A percentile compares a stretch with the other conserved stretches of the same genome.
Conservation (phyloP, 1,284 basidiomycete genomes). For the Tausonia pullulans region DNA sequence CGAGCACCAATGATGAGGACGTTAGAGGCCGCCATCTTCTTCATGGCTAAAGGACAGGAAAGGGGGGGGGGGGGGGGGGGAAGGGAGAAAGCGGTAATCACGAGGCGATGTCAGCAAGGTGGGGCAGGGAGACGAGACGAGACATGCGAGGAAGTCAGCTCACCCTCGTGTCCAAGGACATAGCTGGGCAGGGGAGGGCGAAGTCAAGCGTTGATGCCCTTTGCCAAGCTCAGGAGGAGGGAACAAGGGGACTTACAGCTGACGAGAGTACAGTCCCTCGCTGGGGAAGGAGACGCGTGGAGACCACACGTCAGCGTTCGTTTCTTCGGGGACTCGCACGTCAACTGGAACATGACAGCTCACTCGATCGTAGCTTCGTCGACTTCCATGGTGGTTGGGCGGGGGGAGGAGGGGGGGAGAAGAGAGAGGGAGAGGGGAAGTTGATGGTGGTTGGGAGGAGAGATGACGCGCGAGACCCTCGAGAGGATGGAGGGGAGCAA, state of each 20-base stretch:
- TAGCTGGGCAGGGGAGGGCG: conserved; percentile 47
- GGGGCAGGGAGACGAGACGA: neutral
- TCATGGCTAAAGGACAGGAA: conserved; percentile 65
- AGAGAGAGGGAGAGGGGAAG: too few relatives aligned
- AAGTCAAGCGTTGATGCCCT: conserved; percentile 14
- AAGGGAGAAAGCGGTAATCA: neutral
- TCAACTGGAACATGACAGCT: neutral
- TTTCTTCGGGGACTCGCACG: neutral
- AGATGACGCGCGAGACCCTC: too few relatives aligned
- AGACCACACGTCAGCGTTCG: neutral
- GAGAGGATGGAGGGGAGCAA: too few relatives aligned
- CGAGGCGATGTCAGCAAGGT: neutral
- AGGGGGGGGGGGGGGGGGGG: too few relatives aligned
- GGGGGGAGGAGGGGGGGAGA: neutral
- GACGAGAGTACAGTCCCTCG: conserved; percentile 88
- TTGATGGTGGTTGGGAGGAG: too few relatives aligned
- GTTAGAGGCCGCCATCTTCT: conserved; percentile 95
- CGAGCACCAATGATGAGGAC: conserved; percentile 88
- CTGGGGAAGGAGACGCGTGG: neutral
- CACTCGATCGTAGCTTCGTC: conserved; percentile 15
- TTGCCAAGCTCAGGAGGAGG: conserved; percentile 13
- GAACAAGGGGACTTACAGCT: conserved; percentile 55
- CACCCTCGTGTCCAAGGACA: conserved; percentile 91
- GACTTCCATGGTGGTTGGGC: conserved; percentile 2
- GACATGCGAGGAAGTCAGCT: conserved; percentile 15